Base-by-base conservation (phyloP, 306 rosid genomes). In the Gynostemma pentaphyllum region DNA sequence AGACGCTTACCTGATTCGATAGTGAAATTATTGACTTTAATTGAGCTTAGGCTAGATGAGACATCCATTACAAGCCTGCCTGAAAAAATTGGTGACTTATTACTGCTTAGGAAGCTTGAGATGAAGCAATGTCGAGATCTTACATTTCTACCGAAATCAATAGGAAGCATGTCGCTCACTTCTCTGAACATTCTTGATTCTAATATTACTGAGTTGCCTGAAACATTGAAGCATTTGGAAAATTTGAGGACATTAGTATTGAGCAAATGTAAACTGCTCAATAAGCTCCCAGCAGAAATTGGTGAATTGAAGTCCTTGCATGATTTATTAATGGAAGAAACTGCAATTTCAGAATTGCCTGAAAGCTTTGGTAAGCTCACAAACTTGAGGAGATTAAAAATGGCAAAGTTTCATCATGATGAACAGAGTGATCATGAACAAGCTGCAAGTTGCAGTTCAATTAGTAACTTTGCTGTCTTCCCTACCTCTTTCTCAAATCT, bases 311-410 rank as follows among this genome's bases (percentile, higher is more conserved):
- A 51, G 62, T 81, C 82, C 39, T 68, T 87, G 69, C 67, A 40
- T 26, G 78, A 66, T 22, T 49, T 87, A 40, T 10, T 6, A 26
- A 81, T 87, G 82, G 78, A 26, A 61, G 84, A 77, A 52, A 81
- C 84, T 0, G 75, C 72, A 18, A 50, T 81, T 42, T 50, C 70
- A 34, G 82, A 79, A 61, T 70, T 87, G 64, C 95, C 90, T 2
- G 78, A 79, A 69, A 79, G 75, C 62, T 83, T 86, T 22, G 83
- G 87, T 37, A 75, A 37, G 83, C 89, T 83, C 22, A 72, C 87
- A 47, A 75, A 39, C 46, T 79, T 86, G 65, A 79, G 65, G 72
- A 72, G 45, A 61, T 62, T 87, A 53, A 68, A 50, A 26, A 79
- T 83, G 80, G 65, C 76, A 27, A 81, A 79, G 69, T 68, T 3